Base-by-base conservation (phyloP, 305 asterid species). In the Withania somnifera region DNA sequence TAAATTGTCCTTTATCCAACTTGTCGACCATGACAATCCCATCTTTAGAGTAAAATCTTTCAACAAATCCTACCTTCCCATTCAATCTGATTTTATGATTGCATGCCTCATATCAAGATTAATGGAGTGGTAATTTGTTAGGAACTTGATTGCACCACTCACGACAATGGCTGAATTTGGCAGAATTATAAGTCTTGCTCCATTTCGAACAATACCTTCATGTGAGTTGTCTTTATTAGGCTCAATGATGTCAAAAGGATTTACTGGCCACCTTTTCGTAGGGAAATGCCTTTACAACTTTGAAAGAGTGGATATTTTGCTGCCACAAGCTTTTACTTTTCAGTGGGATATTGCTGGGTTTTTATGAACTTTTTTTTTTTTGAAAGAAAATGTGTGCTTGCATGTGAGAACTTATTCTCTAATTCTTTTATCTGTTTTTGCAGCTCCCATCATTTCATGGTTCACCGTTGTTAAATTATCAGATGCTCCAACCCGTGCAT, bases 401-500 rank as follows among this genome's bases (percentile, higher is more conserved):
- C 80, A 26, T 75, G 26, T 75, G 80, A 75, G 80, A 75, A 47
- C 40, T 75, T 50, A 75, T 75, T 17, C 11, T 0, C 80, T 50
- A 75, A 75, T 75, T 75, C 15, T 82, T 71, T 14, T 52, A 51
- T 81, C 63, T 84, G 68, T 82, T 84, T 54, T 80, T 67, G 58
- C 89, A 90, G 94, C 88, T 67, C 71, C 87, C 93, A 26, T 57
- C 86, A 76, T 73, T 81, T 79, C 84, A 79, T 64, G 94, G 91
- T 83, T 84, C 89, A 85, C 86, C 90, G 80, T 83, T 90, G 53
- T 80, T 82, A 66, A 91, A 89, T 84, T 53, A 80, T 68, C 94
- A 90, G 63, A 80, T n/a, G 81, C 79, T 85, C 79, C 98, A 92
- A 1, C 15, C 87, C 42, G 85, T 89, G 94, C 90, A 87, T 86